These are phyloP conservation scores for Phalaenopsis aphrodite DNA, from an alignment of 106 monocot species.

Conservation along the genomic window DNA sequence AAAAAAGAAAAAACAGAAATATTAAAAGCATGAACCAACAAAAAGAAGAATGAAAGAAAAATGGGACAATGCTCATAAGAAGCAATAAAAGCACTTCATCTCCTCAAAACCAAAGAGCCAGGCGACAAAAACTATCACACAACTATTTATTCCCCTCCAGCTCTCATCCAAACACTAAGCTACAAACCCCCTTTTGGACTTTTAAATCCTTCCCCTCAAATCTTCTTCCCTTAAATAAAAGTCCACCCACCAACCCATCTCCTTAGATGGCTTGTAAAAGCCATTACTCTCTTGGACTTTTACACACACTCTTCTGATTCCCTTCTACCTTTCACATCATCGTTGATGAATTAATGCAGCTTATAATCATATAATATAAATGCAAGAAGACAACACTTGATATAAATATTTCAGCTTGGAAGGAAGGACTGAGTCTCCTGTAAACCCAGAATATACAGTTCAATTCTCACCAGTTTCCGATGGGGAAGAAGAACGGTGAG, in stretches of 20 bases:
- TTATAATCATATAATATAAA: slow-evolving; percentile 11
- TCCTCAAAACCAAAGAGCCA: background rate
- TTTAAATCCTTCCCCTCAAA: slow-evolving; percentile 8
- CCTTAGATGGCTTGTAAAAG: slow-evolving; percentile 15
- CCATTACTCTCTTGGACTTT: slow-evolving; percentile 27
- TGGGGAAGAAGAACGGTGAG: slow-evolving; percentile 11
- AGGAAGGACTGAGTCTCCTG: background rate
- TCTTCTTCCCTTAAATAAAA: slow-evolving; percentile 1
- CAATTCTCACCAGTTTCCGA: no score
- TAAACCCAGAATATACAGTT: no score
- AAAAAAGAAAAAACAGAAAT: background rate
- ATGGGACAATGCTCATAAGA: background rate
- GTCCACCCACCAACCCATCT: slow-evolving; percentile 14
- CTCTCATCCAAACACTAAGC: slow-evolving; percentile 9
- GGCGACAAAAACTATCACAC: slow-evolving; percentile 11
- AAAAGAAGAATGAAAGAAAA: slow-evolving; percentile 2
- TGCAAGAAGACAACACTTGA: slow-evolving; percentile 5
- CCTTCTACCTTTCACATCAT: slow-evolving; percentile 17
- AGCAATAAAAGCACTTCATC: background rate
- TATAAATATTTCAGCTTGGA: slow-evolving; percentile 8
- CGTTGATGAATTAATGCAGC: slow-evolving; percentile 7
- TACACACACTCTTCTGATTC: slow-evolving; percentile 25
- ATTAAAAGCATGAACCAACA: background rate
- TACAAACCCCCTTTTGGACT: slow-evolving; percentile 8
- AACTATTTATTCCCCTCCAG: slow-evolving; percentile 9